A percentile compares a stretch with the other conserved stretches of the same genome.
phyloP scores from a whole-genome alignment of 305 asterid species.

The Petunia hybrid region DNA sequence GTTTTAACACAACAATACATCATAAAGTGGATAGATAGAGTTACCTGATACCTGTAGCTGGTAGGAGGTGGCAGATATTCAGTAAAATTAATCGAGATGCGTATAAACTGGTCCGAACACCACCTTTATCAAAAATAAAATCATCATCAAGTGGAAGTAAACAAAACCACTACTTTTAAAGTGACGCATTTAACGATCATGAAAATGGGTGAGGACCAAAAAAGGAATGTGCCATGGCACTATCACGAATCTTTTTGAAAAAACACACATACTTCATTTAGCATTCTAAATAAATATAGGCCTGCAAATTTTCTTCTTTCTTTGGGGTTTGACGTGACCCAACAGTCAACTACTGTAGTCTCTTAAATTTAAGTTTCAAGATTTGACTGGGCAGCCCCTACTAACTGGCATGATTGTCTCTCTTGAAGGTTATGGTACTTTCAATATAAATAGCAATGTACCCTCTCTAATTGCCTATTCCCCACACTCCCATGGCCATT shows the following conservation, averaged over 20 bases:
- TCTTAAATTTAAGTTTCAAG: conserved; percentile 19
- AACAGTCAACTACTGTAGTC: background rate
- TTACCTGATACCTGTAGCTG: background rate
- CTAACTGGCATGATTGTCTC: conserved; percentile 30
- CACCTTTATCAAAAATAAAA: background rate
- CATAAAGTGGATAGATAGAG: too few relatives aligned
- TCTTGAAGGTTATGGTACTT: conserved; percentile 13
- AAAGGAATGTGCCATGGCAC: background rate
- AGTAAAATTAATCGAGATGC: too few relatives aligned
- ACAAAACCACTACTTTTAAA: background rate
- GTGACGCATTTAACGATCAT: background rate
- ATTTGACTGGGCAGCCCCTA: conserved; percentile 34
- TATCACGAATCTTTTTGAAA: background rate
- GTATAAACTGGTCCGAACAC: too few relatives aligned
- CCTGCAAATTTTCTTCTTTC: background rate
- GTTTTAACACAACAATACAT: too few relatives aligned
- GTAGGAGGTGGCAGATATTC: conserved; percentile 1
- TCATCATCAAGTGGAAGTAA: background rate
- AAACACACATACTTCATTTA: background rate
- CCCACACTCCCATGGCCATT: conserved; percentile 13
- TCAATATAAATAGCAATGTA: conserved; percentile 24
- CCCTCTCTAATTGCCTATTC: background rate
- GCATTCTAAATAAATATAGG: background rate
- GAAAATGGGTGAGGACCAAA: background rate
- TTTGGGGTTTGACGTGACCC: background rate